Evolutionary conservation across 257 asterid genomes (phyloP).

Genomic region (Solanum bulbocastanum): DNA sequence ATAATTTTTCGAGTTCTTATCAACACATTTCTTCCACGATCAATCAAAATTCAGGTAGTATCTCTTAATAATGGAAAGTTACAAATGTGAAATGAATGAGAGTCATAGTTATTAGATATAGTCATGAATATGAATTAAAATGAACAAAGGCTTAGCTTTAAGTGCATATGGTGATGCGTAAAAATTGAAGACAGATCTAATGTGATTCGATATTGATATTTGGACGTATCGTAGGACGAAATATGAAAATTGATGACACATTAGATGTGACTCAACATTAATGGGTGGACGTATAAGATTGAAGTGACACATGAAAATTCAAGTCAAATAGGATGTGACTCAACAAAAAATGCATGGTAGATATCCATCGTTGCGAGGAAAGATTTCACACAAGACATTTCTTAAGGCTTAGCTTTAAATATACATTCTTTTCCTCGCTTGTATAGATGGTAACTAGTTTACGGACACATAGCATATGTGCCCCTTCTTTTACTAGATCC

Average conservation of each 20-base stretch:
- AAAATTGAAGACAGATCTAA: background rate
- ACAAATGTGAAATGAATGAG: too few species aligned
- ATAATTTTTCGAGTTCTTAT: too few species aligned
- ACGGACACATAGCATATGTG: background rate
- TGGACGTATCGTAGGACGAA: accelerated
- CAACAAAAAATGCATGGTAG: background rate
- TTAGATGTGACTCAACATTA: background rate
- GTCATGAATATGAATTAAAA: too few species aligned
- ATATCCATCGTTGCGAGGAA: background rate
- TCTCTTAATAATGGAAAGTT: too few species aligned
- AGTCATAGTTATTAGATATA: too few species aligned
- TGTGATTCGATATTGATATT: background rate
- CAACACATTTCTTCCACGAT: too few species aligned
- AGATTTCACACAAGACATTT: background rate
- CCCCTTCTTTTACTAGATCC: background rate
- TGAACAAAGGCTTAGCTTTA: too few species aligned
- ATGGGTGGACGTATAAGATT: background rate
- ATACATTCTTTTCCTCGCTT: background rate
- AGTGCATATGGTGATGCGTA: background rate
- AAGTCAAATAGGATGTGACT: background rate
- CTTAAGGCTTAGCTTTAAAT: background rate
- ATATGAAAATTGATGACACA: background rate
- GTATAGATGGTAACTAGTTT: background rate
- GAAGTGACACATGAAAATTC: background rate
- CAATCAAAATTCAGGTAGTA: too few species aligned